Evolutionary conservation across 192 early-diverging fungal genomes (phyloP).

Genomic region (Radiomyces spectabilis): DNA sequence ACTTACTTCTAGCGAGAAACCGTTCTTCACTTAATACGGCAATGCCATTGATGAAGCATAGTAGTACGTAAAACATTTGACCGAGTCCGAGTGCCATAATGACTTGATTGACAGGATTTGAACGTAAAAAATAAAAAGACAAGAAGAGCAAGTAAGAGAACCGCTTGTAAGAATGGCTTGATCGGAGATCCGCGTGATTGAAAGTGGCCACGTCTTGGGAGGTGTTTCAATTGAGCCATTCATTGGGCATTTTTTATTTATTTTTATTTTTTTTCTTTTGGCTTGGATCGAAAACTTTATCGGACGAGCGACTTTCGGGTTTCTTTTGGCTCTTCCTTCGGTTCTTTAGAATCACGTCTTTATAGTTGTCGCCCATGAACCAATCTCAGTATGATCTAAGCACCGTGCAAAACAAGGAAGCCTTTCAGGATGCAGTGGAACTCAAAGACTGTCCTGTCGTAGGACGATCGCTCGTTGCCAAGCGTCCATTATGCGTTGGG

Average conservation of each 20-base stretch:
- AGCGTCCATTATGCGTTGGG: slow-evolving; percentile 5
- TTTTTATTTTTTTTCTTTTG: too few relatives aligned
- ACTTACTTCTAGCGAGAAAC: slow-evolving; percentile 82
- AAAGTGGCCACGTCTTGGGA: too few relatives aligned
- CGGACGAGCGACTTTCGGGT: too few relatives aligned
- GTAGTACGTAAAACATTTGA: slow-evolving; percentile 67
- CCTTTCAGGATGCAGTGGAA: slow-evolving; percentile 7
- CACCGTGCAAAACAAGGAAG: slow-evolving; percentile 18
- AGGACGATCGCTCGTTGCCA: slow-evolving; percentile 21
- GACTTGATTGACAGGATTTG: too few relatives aligned
- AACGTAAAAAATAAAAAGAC: neutral
- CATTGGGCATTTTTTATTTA: too few relatives aligned
- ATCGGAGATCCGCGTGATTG: too few relatives aligned
- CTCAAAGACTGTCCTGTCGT: slow-evolving; percentile 9
- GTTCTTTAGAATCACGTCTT: too few relatives aligned
- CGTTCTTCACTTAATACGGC: slow-evolving; percentile 90
- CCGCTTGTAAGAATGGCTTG: too few relatives aligned
- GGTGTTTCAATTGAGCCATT: too few relatives aligned
- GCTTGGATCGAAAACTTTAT: too few relatives aligned
- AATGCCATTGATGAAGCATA: slow-evolving; percentile 83
- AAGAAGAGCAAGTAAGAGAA: neutral
- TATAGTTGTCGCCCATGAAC: neutral
- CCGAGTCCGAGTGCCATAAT: slow-evolving; percentile 59
- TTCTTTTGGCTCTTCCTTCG: too few relatives aligned
- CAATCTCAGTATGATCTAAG: slow-evolving; percentile 8